These are phyloP conservation scores for Ogataea paraovalis DNA, from an alignment of 805 yeast species.

Conservation along the genomic window DNA sequence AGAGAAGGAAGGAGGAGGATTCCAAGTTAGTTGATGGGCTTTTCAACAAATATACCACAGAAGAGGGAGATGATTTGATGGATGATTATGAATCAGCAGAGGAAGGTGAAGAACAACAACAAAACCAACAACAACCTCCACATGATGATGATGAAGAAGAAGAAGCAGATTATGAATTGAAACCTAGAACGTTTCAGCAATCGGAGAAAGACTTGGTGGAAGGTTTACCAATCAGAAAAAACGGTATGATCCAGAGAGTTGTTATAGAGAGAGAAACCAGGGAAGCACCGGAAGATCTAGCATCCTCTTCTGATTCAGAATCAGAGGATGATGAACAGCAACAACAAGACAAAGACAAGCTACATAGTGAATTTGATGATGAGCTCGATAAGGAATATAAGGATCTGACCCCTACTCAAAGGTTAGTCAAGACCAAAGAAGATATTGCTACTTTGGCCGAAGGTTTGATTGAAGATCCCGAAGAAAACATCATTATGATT, in stretches of 20 bases:
- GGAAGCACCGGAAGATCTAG: slow-evolving; percentile 14
- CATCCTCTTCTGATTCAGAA: slow-evolving; percentile 11
- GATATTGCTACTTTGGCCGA: slow-evolving; percentile 81
- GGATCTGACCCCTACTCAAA: slow-evolving; percentile 47
- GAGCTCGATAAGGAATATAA: slow-evolving; percentile 39
- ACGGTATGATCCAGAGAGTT: slow-evolving; percentile 73
- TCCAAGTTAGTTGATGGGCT: slow-evolving; percentile 35
- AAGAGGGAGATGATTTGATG: slow-evolving; percentile 12
- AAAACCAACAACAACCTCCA: slow-evolving; percentile 19
- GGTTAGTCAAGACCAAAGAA: slow-evolving; percentile 63
- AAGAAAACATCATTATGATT: slow-evolving; percentile 66
- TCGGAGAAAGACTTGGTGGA: slow-evolving; percentile 47
- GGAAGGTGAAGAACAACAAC: no score
- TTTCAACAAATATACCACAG: slow-evolving; percentile 20
- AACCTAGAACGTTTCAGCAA: slow-evolving; percentile 54
- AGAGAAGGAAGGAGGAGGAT: slow-evolving; percentile 42
- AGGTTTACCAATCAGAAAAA: slow-evolving; percentile 75
- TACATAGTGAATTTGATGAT: slow-evolving; percentile 18
- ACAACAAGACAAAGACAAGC: slow-evolving; percentile 10
- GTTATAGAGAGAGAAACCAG: slow-evolving; percentile 32
- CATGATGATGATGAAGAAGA: slow-evolving; percentile 37
- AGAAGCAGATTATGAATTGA: slow-evolving; percentile 74
- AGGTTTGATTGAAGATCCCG: slow-evolving; percentile 79
- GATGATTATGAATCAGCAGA: slow-evolving; percentile 9
- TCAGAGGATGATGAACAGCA: slow-evolving; percentile 9